Evolutionary conservation across 495 filamentous ascomycete species (phyloP), one percentile per base, ranked within the genome.

Genomic region (Penicillium paradoxum): DNA sequence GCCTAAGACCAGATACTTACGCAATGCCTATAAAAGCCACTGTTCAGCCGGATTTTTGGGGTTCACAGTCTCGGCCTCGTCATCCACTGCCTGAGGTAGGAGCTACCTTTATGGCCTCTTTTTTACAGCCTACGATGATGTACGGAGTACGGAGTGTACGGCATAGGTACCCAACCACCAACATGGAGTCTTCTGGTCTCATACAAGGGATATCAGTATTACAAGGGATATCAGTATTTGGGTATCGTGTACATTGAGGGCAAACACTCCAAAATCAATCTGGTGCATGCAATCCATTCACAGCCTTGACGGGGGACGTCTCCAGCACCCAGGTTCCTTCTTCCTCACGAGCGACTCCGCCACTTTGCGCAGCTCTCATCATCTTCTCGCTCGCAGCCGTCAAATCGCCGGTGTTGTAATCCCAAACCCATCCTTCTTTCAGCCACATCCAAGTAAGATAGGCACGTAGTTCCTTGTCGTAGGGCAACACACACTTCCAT

Each of bases 401-500:
- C 54, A 76, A 77, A 38, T 86, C 73, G 0, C 90, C 90, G 1
- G 87, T 89, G 46, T 73, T 59, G 0, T 80, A 80, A 71, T 96
- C 82, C 90, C 90, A 96, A 11, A 79, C 71, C 78, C 83, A 89
- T 1, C 91, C 92, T 55, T 95, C 87, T 50, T 85, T 84, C 49
- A 89, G 75, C 92, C 93, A 97, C 78, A 89, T 84, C 92, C 92
- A 97, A 2, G 85, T 73, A 59, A 96, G 63, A 71, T 86, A 96
- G 0, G 89, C 90, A 17, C 89, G 76, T 33, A 97, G 66, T 67
- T 98, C 93, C 68, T 97, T 97, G 64, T 98, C 93, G 40, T 75
- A 65, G 0, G 93, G 91, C 24, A 91, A 57, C 0, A 97, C 91
- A 2, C 86, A 75, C 73, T 87, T 91, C 93, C 93, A 97, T 66